phyloP scores from a whole-genome alignment of 164 flowering plant genomes.

The Macadamia tetraphylla region DNA sequence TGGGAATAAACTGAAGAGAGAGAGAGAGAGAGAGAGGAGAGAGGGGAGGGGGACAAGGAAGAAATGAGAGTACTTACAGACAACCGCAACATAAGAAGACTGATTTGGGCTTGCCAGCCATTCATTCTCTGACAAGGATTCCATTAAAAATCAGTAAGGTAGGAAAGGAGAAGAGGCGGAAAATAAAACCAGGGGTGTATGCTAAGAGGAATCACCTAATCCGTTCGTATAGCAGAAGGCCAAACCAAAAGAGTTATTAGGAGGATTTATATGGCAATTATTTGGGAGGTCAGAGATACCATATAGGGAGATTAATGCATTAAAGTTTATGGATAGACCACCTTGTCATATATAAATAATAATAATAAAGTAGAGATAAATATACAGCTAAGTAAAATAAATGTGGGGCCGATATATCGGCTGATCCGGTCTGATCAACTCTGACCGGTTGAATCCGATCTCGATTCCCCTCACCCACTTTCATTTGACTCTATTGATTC shows the following conservation, averaged over 20 bases:
- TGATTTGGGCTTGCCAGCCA: constrained; percentile 41
- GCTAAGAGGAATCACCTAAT: constrained; percentile 10
- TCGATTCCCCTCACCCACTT: too few species aligned
- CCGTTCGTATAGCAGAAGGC: constrained; percentile 5
- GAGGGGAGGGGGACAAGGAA: neutral
- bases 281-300: neutral
- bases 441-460: too few species aligned
- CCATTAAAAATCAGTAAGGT: constrained; percentile 32
- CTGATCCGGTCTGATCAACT: too few species aligned
- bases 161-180: constrained; percentile 5
- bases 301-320: neutral
- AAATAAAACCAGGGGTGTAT: constrained; percentile 4
- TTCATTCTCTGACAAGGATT: constrained; percentile 55
- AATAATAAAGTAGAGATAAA: too few species aligned
- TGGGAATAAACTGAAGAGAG: constrained; percentile 16
- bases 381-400: too few species aligned
- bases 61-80: constrained; percentile 25
- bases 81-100: constrained; percentile 26
- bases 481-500: too few species aligned
- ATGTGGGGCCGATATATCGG: too few species aligned
- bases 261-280: neutral
- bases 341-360: neutral
- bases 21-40: neutral
- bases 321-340: constrained; percentile 4
- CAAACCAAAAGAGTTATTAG: constrained; percentile 1